Evolutionary conservation across 2,329 filamentous ascomycete species (phyloP).

Genomic region (Arthroderma sp.): DNA sequence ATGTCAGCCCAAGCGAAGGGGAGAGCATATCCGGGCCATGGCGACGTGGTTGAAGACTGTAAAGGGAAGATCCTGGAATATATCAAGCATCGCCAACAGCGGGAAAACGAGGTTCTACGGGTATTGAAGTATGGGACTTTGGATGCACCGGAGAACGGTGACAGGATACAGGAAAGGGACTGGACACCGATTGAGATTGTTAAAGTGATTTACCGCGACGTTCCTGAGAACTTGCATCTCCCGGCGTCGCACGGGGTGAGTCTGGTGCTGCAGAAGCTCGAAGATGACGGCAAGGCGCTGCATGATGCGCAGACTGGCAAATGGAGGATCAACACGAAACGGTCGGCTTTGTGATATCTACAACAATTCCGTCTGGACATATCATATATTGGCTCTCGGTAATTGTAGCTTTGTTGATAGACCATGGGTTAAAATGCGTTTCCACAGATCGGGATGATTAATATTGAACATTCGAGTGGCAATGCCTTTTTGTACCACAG

Average conservation of each 20-base stretch:
- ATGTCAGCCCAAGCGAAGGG: slow-evolving; percentile 52
- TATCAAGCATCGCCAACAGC: slow-evolving; percentile 62
- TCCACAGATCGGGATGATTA: not conserved
- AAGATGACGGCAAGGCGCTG: slow-evolving; percentile 55
- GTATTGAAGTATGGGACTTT: slow-evolving; percentile 40
- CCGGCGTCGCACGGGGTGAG: slow-evolving; percentile 64
- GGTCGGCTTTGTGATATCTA: slow-evolving; percentile 19
- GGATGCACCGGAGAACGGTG: slow-evolving; percentile 16
- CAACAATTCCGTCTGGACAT: not conserved
- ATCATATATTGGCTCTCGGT: too few species aligned
- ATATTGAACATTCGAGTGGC: too few species aligned
- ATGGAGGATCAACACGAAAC: slow-evolving; percentile 17
- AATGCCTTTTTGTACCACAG: too few species aligned
- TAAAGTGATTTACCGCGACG: slow-evolving; percentile 70
- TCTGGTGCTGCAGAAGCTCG: slow-evolving; percentile 69
- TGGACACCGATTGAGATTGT: slow-evolving; percentile 74
- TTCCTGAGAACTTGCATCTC: slow-evolving; percentile 59
- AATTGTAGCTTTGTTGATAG: not conserved
- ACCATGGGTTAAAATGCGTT: not conserved
- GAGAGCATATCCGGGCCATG: slow-evolving; percentile 77
- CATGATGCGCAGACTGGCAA: slow-evolving; percentile 14
- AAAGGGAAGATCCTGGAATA: slow-evolving; percentile 65
- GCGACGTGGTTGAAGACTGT: slow-evolving; percentile 61
- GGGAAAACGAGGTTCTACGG: slow-evolving; percentile 64
- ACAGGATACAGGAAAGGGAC: slow-evolving; percentile 19